Conservation (phyloP, 192 early-diverging fungal species). For the Coemansia sp. region DNA sequence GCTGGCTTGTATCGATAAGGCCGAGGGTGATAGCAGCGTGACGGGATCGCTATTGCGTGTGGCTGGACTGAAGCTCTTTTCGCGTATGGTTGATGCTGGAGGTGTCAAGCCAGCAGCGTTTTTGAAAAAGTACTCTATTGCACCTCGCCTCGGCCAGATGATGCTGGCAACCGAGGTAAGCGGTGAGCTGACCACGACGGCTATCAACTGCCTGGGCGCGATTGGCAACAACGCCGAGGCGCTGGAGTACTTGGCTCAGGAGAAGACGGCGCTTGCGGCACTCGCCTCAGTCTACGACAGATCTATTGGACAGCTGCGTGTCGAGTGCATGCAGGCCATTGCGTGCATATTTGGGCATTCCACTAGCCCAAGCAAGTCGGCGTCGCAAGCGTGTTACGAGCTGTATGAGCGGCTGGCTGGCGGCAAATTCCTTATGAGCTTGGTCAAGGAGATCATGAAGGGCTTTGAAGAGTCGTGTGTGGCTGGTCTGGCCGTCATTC, state of each 20-base stretch:
- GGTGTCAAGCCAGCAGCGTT: conserved; percentile 27
- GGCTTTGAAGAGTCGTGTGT: conserved; percentile 54
- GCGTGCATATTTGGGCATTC: conserved; percentile 49
- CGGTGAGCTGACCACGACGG: conserved; percentile 23
- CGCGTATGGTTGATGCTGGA: conserved; percentile 36
- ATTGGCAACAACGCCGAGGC: conserved; percentile 44
- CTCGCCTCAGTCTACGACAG: conserved; percentile 36
- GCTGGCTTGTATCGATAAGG: conserved; percentile 15
- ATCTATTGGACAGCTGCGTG: conserved; percentile 28
- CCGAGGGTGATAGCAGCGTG: conserved; percentile 18
- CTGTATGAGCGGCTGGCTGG: conserved; percentile 41
- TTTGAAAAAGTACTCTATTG: conserved; percentile 36
- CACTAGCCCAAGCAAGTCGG: conserved; percentile 15
- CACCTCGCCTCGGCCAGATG: conserved; percentile 25
- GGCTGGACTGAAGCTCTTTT: conserved; percentile 45
- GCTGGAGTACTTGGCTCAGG: conserved; percentile 38
- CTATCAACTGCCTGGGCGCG: conserved; percentile 44
- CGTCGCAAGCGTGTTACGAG: conserved; percentile 49
- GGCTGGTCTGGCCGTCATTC: conserved; percentile 44
- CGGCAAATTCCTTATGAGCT: conserved; percentile 36
- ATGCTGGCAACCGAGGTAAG: conserved; percentile 12
- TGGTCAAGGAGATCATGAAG: conserved; percentile 54
- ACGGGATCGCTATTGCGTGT: conserved; percentile 29
- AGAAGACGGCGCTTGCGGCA: conserved; percentile 39
- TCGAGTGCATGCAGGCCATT: conserved; percentile 47